Conservation (phyloP, 495 filamentous ascomycete genomes). For the Xylaria palmicola region DNA sequence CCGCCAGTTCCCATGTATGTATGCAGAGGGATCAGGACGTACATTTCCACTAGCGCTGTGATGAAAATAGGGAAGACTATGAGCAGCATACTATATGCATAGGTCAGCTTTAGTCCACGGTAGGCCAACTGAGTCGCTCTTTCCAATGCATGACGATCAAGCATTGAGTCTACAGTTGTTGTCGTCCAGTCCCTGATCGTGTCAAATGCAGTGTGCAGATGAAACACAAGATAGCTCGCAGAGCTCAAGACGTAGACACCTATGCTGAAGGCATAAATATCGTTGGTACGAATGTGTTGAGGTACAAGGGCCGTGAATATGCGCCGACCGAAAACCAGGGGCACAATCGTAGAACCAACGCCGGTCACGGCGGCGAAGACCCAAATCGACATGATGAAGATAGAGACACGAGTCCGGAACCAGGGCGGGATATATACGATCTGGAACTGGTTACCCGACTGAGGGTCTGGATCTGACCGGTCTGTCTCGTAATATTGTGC, state of each 20-base stretch:
- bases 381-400: conserved; percentile 91
- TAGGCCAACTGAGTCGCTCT: conserved; percentile 22
- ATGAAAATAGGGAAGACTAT: conserved; percentile 81
- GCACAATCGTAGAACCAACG: conserved; percentile 80
- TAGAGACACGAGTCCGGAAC: conserved; percentile 75
- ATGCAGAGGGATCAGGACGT: conserved; percentile 83
- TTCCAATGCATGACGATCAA: conserved; percentile 36
- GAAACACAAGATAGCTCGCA: conserved; percentile 56
- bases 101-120: conserved; percentile 54
- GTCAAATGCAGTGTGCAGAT: conserved; percentile 47
- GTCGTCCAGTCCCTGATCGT: conserved; percentile 32
- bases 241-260: conserved; percentile 77
- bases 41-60: conserved; percentile 80
- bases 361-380: conserved; percentile 90
- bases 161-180: conserved; percentile 27
- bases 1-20: conserved; percentile 61
- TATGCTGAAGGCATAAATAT: conserved; percentile 93
- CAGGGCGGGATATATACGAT: conserved; percentile 86
- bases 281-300: conserved; percentile 70
- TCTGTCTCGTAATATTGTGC: conserved; percentile 57
- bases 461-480: conserved; percentile 58
- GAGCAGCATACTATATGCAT: conserved; percentile 69
- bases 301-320: conserved; percentile 71
- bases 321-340: conserved; percentile 77
- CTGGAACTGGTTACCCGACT: conserved; percentile 70